Conservation (phyloP, 2,329 filamentous ascomycete species). For the Lizonia empirigonia region DNA sequence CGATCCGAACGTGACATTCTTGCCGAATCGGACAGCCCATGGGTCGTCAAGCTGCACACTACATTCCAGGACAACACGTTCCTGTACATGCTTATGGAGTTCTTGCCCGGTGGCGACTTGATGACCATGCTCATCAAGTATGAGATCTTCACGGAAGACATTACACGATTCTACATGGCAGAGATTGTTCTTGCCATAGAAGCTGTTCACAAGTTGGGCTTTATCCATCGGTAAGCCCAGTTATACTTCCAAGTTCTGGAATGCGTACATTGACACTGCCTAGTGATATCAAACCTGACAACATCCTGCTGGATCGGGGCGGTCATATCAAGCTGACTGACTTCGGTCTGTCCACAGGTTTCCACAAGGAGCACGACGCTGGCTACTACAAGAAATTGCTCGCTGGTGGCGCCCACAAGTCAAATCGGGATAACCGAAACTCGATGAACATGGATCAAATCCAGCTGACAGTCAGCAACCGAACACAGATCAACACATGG, state of each 20-base stretch:
- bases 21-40: constrained; percentile 98
- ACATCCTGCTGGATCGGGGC: constrained; percentile 92
- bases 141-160: constrained; percentile 98
- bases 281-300: constrained; percentile 99
- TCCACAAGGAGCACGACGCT: constrained; percentile 97
- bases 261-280: constrained; percentile 32
- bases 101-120: constrained; percentile 93
- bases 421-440: constrained; percentile 71
- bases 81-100: constrained; percentile 99
- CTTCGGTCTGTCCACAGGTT: constrained; percentile 96
- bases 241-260: neutral
- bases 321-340: constrained; percentile 98
- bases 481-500: constrained; percentile 98
- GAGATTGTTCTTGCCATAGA: constrained; percentile 98
- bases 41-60: constrained; percentile 98
- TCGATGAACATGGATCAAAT: constrained; percentile 98
- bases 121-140: constrained; percentile 99
- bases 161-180: constrained; percentile 98
- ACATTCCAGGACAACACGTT: constrained; percentile 97
- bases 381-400: constrained; percentile 98
- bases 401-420: constrained; percentile 64
- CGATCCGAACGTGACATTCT: constrained; percentile 97
- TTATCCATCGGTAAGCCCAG: constrained; percentile 85
- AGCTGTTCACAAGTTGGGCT: constrained; percentile 95
- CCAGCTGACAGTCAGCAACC: constrained; percentile 96